Base-by-base conservation (phyloP, 1,284 basidiomycete genomes). In the Leccinum subrobustum region DNA sequence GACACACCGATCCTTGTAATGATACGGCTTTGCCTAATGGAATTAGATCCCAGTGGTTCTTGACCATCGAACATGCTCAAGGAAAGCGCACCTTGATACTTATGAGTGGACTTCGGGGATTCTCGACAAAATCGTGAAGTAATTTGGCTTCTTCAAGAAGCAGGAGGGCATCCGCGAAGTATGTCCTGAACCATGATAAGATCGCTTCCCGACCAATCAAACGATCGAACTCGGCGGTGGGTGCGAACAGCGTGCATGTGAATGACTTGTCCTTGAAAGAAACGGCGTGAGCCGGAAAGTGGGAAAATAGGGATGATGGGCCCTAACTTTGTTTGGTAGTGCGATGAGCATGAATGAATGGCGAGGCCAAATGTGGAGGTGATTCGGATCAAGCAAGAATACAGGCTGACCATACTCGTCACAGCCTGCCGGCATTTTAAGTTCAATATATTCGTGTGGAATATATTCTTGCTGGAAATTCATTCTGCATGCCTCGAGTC, bases 261-360 rank as follows among this genome's bases (percentile, higher is more conserved):
- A 93, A 94, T 52, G 90, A 86, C 77, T 84, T 88, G 75, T 95
- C 92, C 93, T 88, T 65, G 61, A 59, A 64, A 63, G 25, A 50
- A 27, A 47, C 35, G 55, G 44, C 52, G 56, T 64, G 56, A 66
- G 63, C 61, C 66, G 67, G 63, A 57, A 63, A 61, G 68, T 71
- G 68, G 69, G 65, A 70, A 70, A 60, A 68, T 60, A 63, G 57
- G 60, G 63, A 66, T 51, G 64, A 67, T 58, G 70, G 61, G 65
- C 63, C 63, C 73, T 73, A 77, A 95, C 95, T 83, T 93, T 89
- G 81, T 98, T 99, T 65, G 96, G 95, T 56, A 99, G 87, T 18
- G 95, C 97, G 71, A 99, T 98, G 69, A 99, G 85, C 96, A 99
- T 99, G 81, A 98, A 98, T 56, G 93, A 92, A 76, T 96, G 93